Evolutionary conservation across 179 eudicot genomes (phyloP), one percentile per base, ranked within the genome.

Genomic region (Dionaea muscipula): DNA sequence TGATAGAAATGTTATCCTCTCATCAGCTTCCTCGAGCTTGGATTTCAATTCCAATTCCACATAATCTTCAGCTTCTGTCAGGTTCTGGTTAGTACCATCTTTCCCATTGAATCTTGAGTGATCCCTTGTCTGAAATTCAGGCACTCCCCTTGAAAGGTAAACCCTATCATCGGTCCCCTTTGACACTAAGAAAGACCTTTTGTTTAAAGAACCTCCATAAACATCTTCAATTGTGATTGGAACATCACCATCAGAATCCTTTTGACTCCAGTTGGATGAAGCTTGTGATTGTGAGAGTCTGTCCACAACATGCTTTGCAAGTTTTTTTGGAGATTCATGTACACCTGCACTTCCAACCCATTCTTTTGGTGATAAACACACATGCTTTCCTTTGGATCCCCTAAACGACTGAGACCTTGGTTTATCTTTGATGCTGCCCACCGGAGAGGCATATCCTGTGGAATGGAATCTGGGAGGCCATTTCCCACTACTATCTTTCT

Each of bases 211-310:
- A 47, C 71, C 70, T 36, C 71, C 66, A 55, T 81, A 82, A 26
- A 91, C 62, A 73, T 91, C 95, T 61, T 82, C 98, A 51, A 91
- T 67, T 48, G 94, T 84, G 60, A 84, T 84, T 35, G 95, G 95
- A 44, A 61, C 64, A 59, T 67, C 79, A 31, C 77, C 58, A 35
- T 78, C 90, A 59, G 55, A 63, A 46, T 75, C 83, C 52, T 72
- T 72, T 27, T 58, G 63, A 63, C 67, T 71, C 47, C 59, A 41
- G 50, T 52, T 63, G 1, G 78, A 56, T 57, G 52, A 40, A 55
- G 17, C 62, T 23, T 65, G 71, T n/a, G 83, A 71, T 52, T 75
- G 91, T 58, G 87, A 78, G 63, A 91, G 93, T 63, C 74, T 84
- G 60, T 87, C 93, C 38, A 78, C 76, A 49, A 91, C 95, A 74